Evolutionary conservation across 2,329 filamentous ascomycete genomes (phyloP).

Genomic region (Aspergillus fumigatiaffinis): DNA sequence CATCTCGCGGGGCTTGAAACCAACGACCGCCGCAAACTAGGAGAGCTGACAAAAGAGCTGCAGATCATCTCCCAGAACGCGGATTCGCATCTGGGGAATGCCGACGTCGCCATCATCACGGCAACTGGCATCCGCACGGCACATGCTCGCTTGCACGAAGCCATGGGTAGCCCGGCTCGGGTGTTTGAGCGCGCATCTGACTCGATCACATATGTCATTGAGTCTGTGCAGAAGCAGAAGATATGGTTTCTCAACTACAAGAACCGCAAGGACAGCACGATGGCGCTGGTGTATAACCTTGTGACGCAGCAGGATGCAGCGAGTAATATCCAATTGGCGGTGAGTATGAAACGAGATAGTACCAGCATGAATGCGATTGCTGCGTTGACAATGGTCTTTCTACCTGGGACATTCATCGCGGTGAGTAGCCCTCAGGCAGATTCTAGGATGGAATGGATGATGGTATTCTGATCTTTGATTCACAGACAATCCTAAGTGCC

Average conservation of each 20-base stretch:
- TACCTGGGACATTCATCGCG: slow-evolving; percentile 20
- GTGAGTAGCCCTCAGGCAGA: not conserved
- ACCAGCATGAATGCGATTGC: slow-evolving; percentile 31
- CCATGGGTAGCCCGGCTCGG: not conserved
- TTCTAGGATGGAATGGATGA: not conserved
- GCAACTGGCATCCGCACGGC: slow-evolving; percentile 18
- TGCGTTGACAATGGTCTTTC: slow-evolving; percentile 29
- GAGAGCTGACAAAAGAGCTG: slow-evolving; percentile 23
- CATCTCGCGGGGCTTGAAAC: slow-evolving; percentile 14
- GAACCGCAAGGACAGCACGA: slow-evolving; percentile 21
- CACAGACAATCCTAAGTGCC: slow-evolving; percentile 8
- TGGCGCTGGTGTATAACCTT: slow-evolving; percentile 21
- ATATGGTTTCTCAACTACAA: slow-evolving; percentile 25
- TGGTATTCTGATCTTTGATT: not conserved
- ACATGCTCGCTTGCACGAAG: slow-evolving; percentile 9
- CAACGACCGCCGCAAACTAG: slow-evolving; percentile 19
- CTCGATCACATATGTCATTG: slow-evolving; percentile 22
- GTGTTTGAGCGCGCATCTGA: slow-evolving; percentile 13
- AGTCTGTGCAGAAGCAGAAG: slow-evolving; percentile 26
- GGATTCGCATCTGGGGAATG: slow-evolving; percentile 25
- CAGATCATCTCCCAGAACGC: slow-evolving; percentile 28
- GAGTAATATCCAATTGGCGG: slow-evolving; percentile 28
- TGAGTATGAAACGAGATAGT: slow-evolving; percentile 24
- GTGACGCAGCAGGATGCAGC: slow-evolving; percentile 29
- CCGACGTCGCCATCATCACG: slow-evolving; percentile 23